Conservation (phyloP, 2,329 filamentous ascomycete genomes). For the Paecilomyces niveus region DNA sequence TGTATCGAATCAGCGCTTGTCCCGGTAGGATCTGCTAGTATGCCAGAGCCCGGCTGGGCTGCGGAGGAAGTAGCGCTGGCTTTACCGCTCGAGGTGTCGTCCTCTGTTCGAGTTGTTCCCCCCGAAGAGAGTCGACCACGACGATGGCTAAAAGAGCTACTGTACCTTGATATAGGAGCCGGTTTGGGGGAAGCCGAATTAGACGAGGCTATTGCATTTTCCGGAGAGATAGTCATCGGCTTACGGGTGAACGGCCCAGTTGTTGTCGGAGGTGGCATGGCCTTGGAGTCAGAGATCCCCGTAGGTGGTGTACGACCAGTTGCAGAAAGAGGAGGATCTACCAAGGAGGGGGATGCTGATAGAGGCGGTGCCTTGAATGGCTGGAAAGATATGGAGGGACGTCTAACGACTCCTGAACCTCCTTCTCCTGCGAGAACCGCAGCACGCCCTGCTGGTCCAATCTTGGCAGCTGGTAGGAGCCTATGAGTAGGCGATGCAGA, state of each 20-base stretch:
- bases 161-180: conserved; percentile 72
- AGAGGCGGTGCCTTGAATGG: conserved; percentile 94
- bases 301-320: conserved; percentile 33
- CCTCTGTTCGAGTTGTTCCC: conserved; percentile 53
- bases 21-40: conserved; percentile 63
- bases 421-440: conserved; percentile 40
- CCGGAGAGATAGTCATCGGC: conserved; percentile 49
- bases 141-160: conserved; percentile 88
- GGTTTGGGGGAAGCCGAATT: conserved; percentile 72
- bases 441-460: conserved; percentile 23
- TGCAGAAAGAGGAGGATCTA: conserved; percentile 38
- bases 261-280: conserved; percentile 32
- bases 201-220: conserved; percentile 57
- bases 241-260: conserved; percentile 30
- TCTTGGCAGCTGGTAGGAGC: conserved; percentile 32
- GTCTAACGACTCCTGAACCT: conserved; percentile 50
- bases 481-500: conserved; percentile 46
- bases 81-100: conserved; percentile 54
- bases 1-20: conserved; percentile 58
- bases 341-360: conserved; percentile 72
- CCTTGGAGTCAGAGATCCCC: conserved; percentile 31
- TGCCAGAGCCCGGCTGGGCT: conserved; percentile 65
- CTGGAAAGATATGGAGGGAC: conserved; percentile 82
- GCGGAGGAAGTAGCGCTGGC: conserved; percentile 45
- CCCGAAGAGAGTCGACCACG: conserved; percentile 70